A percentile compares a stretch with the other conserved stretches of the same genome.
phyloP scores from a whole-genome alignment of 352 stramenopile genomes.

The Pythium biforme region DNA sequence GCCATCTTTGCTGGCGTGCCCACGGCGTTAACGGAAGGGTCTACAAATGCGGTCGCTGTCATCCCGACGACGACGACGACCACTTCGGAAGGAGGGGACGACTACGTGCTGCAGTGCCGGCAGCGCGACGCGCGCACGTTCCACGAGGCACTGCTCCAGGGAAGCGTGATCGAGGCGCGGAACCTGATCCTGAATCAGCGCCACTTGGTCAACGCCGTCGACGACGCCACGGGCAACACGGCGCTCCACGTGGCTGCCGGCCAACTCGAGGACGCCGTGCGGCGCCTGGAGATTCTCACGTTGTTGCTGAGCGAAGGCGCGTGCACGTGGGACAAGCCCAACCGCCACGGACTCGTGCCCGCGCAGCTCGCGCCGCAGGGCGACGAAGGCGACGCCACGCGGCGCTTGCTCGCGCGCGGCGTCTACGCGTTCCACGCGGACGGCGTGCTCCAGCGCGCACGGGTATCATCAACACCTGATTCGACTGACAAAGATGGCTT shows the following conservation, averaged over 20 bases:
- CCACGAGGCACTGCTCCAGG: constrained; percentile 41
- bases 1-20: constrained; percentile 58
- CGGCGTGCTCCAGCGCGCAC: constrained; percentile 13
- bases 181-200: constrained; percentile 45
- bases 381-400: constrained; percentile 25
- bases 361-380: constrained; percentile 33
- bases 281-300: constrained; percentile 42
- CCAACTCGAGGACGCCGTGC: constrained; percentile 49
- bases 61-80: not conserved
- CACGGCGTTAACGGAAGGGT: constrained; percentile 9
- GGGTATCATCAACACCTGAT: not conserved
- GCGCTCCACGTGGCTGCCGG: constrained; percentile 46
- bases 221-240: constrained; percentile 52
- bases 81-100: no score
- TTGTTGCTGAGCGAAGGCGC: constrained; percentile 64
- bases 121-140: constrained; percentile 39
- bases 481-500: not conserved
- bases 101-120: constrained; percentile 4
- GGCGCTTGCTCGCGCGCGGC: constrained; percentile 36
- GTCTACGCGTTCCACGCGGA: constrained; percentile 52
- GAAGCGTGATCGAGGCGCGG: constrained; percentile 55
- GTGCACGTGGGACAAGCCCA: constrained; percentile 36
- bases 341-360: constrained; percentile 54
- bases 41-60: not conserved
- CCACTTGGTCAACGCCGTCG: constrained; percentile 57